phyloP scores from a whole-genome alignment of 2,329 filamentous ascomycete genomes.

The Fusarium robinianum region DNA sequence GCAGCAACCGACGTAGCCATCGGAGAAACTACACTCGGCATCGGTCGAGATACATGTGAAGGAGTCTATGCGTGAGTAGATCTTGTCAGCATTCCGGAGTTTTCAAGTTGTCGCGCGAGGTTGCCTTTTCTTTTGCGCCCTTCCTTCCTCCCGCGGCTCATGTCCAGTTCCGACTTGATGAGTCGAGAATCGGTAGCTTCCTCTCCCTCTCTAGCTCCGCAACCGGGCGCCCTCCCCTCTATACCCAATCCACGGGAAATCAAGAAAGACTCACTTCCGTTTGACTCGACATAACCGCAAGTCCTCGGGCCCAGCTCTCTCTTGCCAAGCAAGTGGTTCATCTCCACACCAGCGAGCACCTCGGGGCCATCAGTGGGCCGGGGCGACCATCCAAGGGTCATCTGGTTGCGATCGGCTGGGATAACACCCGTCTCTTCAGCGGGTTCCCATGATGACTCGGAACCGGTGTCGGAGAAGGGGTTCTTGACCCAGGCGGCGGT shows the following conservation, averaged over 20 bases:
- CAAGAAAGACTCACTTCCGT: slow-evolving; percentile 39
- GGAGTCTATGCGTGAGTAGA: slow-evolving; percentile 27
- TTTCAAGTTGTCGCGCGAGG: too few species aligned
- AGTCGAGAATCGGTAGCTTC: too few species aligned
- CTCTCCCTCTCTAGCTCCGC: too few species aligned
- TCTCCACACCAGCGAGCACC: slow-evolving; percentile 38
- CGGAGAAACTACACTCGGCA: slow-evolving; percentile 35
- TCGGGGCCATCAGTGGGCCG: slow-evolving; percentile 39
- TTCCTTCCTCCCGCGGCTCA: too few species aligned
- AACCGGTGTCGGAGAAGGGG: slow-evolving; percentile 23
- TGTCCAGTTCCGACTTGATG: too few species aligned
- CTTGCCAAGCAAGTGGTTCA: slow-evolving; percentile 37
- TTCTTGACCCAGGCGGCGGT: slow-evolving; percentile 31
- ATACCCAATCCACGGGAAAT: too few species aligned
- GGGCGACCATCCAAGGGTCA: slow-evolving; percentile 41
- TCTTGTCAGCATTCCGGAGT: too few species aligned
- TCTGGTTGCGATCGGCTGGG: slow-evolving; percentile 22
- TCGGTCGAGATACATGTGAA: slow-evolving; percentile 37
- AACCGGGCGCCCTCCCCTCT: too few species aligned
- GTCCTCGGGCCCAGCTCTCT: slow-evolving; percentile 35
- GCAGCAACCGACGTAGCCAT: slow-evolving; percentile 42
- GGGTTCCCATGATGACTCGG: slow-evolving; percentile 38
- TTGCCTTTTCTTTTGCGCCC: too few species aligned
- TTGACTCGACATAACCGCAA: slow-evolving; percentile 38
- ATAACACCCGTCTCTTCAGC: slow-evolving; percentile 34